A percentile compares a stretch with the other conserved stretches of the same genome.
phyloP scores from a whole-genome alignment of 805 yeast genomes.

The Teunomyces pallodes region DNA sequence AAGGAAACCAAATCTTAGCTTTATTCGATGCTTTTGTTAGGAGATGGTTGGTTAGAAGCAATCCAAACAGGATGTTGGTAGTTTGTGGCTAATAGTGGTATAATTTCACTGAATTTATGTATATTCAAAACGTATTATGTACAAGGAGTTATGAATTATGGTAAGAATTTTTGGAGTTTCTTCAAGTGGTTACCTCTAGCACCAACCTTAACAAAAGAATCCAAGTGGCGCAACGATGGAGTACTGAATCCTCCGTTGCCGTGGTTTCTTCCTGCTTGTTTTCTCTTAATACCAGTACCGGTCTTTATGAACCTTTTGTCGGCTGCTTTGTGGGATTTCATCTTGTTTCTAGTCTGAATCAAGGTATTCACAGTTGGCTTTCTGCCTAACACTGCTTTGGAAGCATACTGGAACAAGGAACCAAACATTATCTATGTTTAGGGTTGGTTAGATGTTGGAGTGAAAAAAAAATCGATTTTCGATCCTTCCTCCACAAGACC shows the following conservation, averaged over 20 bases:
- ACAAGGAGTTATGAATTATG: conserved; percentile 15
- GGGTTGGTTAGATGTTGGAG: neutral
- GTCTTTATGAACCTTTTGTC: conserved; percentile 84
- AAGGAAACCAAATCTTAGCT: too few species aligned
- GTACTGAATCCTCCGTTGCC: conserved; percentile 89
- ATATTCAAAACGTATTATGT: conserved; percentile 2
- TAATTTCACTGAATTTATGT: neutral
- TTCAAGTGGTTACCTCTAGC: conserved; percentile 54
- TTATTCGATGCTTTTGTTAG: too few species aligned
- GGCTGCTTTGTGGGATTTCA: conserved; percentile 84
- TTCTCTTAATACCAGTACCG: conserved; percentile 56
- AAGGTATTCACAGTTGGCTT: conserved; percentile 21
- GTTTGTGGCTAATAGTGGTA: neutral
- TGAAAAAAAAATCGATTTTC: neutral
- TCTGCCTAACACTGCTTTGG: conserved; percentile 15
- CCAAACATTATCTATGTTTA: conserved; percentile 3
- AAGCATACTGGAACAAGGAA: conserved; percentile 14
- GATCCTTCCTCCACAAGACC: neutral
- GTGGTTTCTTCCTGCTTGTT: conserved; percentile 81
- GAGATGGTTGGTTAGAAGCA: too few species aligned
- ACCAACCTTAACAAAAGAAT: conserved; percentile 55
- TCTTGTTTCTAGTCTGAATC: conserved; percentile 42
- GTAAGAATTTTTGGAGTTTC: conserved; percentile 53
- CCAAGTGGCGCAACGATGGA: conserved; percentile 55
- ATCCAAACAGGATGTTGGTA: too few species aligned